A percentile compares a stretch with the other conserved stretches of the same genome.
phyloP scores from a whole-genome alignment of 345 rosid species.

The Arabidopsis suecica region DNA sequence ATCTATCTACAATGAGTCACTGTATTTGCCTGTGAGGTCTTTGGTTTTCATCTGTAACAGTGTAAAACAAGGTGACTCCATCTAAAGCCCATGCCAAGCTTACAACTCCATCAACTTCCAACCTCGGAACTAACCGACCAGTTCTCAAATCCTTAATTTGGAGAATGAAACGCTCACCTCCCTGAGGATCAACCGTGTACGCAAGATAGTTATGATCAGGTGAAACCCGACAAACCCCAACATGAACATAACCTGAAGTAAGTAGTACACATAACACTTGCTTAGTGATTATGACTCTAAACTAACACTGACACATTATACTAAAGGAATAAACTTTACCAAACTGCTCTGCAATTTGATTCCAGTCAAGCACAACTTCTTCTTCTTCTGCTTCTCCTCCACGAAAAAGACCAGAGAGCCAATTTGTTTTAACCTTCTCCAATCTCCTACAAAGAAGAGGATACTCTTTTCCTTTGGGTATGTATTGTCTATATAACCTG shows the following conservation, averaged over 20 bases:
- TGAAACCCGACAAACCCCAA: conserved; percentile 87
- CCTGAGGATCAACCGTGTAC: conserved; percentile 74
- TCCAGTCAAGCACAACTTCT: conserved; percentile 92
- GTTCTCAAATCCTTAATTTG: conserved; percentile 77
- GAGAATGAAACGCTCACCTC: conserved; percentile 72
- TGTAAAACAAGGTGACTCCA: conserved; percentile 71
- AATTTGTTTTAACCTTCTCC: conserved; percentile 43
- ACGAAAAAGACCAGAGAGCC: conserved; percentile 49
- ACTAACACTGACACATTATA: background rate
- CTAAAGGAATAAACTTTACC: conserved; percentile 53
- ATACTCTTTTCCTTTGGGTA: conserved; percentile 84
- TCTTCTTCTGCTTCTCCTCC: conserved; percentile 49
- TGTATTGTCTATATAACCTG: conserved; percentile 76
- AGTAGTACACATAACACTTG: conserved; percentile 10
- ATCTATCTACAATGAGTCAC: conserved; percentile 18
- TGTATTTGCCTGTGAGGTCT: conserved; percentile 70
- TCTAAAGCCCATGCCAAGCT: conserved; percentile 95
- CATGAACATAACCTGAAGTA: conserved; percentile 77
- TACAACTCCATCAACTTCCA: conserved; percentile 66
- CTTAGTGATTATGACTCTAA: background rate
- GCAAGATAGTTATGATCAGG: conserved; percentile 87
- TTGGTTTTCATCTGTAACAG: conserved; percentile 66
- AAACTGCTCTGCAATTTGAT: conserved; percentile 71
- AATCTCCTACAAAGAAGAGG: conserved; percentile 77
- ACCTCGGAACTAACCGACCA: conserved; percentile 56